Conservation (phyloP, 1,284 basidiomycete genomes). For the Cutaneotrichosporon sp. region DNA sequence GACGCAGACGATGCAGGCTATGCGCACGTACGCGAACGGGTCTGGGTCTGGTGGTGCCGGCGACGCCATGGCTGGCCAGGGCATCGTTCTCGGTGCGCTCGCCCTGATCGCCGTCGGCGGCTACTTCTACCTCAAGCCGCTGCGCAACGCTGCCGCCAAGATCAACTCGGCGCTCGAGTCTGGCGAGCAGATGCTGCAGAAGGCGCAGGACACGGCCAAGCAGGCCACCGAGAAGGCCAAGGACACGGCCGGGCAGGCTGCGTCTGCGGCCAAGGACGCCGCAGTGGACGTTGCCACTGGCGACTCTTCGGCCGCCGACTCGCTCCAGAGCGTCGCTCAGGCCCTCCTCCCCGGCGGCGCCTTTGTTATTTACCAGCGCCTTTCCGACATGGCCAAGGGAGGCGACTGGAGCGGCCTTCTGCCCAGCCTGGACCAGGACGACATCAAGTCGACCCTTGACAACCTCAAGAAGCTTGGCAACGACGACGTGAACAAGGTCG, state of each 20-base stretch:
- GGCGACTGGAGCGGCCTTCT: constrained; percentile 33
- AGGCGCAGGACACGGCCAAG: constrained; percentile 6
- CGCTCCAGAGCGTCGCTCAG: constrained; percentile 23
- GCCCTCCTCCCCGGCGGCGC: constrained; percentile 32
- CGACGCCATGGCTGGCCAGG: constrained; percentile 3
- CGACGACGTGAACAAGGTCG: constrained; percentile 40
- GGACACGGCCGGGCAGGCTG: constrained; percentile 4
- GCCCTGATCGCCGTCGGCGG: constrained; percentile 26
- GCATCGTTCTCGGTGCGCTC: constrained; percentile 35
- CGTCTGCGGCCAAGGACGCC: neutral
- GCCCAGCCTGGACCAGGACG: constrained; percentile 37
- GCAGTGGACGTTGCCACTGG: neutral
- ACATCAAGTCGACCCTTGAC: constrained; percentile 36
- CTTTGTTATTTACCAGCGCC: constrained; percentile 12
- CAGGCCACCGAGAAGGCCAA: constrained; percentile 1
- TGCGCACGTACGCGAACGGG: neutral
- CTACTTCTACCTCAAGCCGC: constrained; percentile 42
- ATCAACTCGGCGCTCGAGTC: neutral
- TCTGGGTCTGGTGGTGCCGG: neutral
- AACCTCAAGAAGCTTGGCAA: constrained; percentile 43
- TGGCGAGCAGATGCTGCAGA: constrained; percentile 1
- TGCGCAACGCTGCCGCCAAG: constrained; percentile 38
- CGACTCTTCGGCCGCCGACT: neutral
- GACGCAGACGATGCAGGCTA: no score
- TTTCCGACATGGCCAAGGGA: neutral